phyloP scores from a whole-genome alignment of 495 filamentous ascomycete genomes.

The Podospora appendiculata region DNA sequence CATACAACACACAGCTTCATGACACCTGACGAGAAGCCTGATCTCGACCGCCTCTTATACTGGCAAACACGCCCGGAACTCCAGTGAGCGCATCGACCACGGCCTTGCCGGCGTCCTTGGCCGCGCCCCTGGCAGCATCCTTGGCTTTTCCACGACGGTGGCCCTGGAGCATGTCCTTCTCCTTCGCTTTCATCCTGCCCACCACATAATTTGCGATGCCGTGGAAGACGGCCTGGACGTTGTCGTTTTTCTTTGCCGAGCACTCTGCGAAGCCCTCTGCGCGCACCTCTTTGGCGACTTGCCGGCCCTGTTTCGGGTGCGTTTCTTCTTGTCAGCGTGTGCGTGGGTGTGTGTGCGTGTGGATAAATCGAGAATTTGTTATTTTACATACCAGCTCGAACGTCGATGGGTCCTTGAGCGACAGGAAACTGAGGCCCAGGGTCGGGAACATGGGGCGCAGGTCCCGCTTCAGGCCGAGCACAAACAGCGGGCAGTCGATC shows the following conservation, averaged over 20 bases:
- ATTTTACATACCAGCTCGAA: neutral
- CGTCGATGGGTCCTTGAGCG: conserved; percentile 2
- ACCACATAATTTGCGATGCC: conserved; percentile 7
- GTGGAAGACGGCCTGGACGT: conserved; percentile 6
- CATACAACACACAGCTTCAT: no score
- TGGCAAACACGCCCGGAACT: neutral
- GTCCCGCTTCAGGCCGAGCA: conserved; percentile 22
- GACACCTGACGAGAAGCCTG: no score
- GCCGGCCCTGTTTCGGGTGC: neutral
- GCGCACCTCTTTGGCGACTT: neutral
- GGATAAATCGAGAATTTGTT: neutral
- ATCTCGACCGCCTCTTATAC: neutral
- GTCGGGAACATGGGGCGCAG: conserved; percentile 1
- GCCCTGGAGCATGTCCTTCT: neutral
- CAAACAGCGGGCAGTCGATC: conserved; percentile 13
- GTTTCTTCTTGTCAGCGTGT: neutral
- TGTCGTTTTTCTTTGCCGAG: conserved; percentile 13
- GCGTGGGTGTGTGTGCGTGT: neutral
- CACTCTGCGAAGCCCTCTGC: conserved; percentile 15
- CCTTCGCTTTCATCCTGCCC: neutral
- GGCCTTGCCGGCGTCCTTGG: neutral
- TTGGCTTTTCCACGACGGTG: neutral
- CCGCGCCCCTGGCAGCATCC: neutral
- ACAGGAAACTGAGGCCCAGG: conserved; percentile 10
- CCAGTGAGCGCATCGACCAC: neutral